Base-by-base conservation (phyloP, 139 green algal species). In the Tetratostichococcus sp. region DNA sequence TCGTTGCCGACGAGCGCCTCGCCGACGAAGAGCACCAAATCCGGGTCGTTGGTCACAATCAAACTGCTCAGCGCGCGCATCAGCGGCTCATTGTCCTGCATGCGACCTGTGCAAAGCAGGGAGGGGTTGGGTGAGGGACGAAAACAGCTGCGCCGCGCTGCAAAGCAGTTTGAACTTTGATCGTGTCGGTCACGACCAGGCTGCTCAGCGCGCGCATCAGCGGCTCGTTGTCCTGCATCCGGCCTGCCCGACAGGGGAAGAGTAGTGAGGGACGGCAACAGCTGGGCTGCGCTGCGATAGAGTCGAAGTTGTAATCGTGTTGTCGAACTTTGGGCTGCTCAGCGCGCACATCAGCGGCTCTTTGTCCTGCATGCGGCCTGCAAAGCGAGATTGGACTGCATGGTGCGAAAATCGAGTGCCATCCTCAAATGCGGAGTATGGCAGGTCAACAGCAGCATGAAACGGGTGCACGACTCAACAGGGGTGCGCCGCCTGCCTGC, bases 1-100 rank as follows among this genome's bases (percentile, higher is more conserved):
- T 99, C 96, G 77, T 99, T 98, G 72, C 96, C 96, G 35, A 99
- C 96, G 65, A 99, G 85, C 30, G 96, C 96, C 87, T 99, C 96
- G 16, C 96, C 96, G 70, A 99, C 96, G 86, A 99, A 99, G 62
- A 99, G 88, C 74, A 97, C 92, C 65, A 99, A 85, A 75, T 99
- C 89, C 34, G 96, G 96, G 39, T 90, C 42, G 82, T 99, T 99
- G 11, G 96, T 69, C 75, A 85, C 89, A 83, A 99, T 97, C 0
- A 99, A 89, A 71, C 91, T 95, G 73, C 89, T 89, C 67, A 99
- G 88, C n/a, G 96, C 91, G 21, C 94, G 88, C 96, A 99, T 99
- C 28, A 99, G 90, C 3, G 96, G 96, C 91, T 99, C 95, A 82
- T 99, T 99, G 86, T 99, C 96, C 89, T 98, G 92, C 65, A 83